Base-by-base conservation (phyloP, 208 protist genomes). In the Crithidia expoeki region DNA sequence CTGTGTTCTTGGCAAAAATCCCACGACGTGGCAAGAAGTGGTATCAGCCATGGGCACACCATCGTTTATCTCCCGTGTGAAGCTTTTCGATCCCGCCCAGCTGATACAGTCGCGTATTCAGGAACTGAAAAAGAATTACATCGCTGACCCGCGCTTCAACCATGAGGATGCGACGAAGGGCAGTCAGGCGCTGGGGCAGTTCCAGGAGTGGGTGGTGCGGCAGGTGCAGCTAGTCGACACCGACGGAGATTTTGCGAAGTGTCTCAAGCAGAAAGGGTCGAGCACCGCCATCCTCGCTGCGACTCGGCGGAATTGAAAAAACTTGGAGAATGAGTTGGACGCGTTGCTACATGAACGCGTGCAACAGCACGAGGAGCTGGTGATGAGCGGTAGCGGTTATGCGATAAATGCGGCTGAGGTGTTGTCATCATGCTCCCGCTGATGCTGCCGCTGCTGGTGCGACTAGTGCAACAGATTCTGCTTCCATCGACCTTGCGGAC, bases 151-250 rank as follows among this genome's bases (percentile, higher is more conserved):
- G 0, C 71, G 67, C 40, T 90, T 93, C 65, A 80, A 74, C 4
- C 79, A 84, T 57, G 74, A 80, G 28, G 84, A 87, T 23, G 84
- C 81, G 2, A 58, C 79, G 23, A 83, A 83, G 52, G 88, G 83
- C 30, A 93, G 88, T 49, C 65, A 69, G 27, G 81, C 83, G 0
- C 69, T 93, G 38, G 83, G 61, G 1, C 67, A 84, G 42, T 52
- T 93, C 42, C 84, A 90, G 16, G 65, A 84, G 47, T 90, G 85
- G 88, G 67, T 89, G 28, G 58, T 89, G 27, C 72, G 74, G 36
- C 77, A 88, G 61, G 42, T 84, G 11, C 78, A 86, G 58, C 75
- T 85, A 52, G 34, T 49, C 14, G 61, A 73, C 38, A 80, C 76
- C 21, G 50, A 60, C 23, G 30, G 25, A 34, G 51, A 64, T 27